Evolutionary conservation across 306 rosid genomes (phyloP).

Genomic region (Malus sylvestris): DNA sequence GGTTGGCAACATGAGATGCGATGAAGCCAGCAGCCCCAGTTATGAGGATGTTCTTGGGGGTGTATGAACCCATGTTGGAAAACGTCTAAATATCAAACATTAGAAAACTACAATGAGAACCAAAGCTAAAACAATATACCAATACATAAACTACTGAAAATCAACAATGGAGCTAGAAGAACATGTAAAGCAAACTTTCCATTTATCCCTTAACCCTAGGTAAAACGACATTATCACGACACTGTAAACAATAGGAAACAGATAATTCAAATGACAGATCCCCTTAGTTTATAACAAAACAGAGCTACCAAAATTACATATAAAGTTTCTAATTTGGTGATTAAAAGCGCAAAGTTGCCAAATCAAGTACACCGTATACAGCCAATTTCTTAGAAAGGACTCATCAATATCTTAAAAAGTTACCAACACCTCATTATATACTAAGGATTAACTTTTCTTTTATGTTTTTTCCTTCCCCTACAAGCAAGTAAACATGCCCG

Average conservation of each 20-base stretch:
- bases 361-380: background rate
- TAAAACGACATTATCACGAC: background rate
- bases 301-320: background rate
- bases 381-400: background rate
- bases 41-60: constrained; percentile 83
- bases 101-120: background rate
- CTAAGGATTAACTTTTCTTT: background rate
- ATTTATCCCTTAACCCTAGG: background rate
- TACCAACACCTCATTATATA: background rate
- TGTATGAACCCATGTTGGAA: constrained; percentile 55
- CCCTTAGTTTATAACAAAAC: background rate
- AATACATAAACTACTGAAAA: background rate
- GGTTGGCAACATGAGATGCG: constrained; percentile 89
- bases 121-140: background rate
- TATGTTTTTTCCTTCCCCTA: background rate
- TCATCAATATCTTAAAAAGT: background rate
- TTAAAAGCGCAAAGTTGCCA: background rate
- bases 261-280: background rate
- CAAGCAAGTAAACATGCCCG: background rate
- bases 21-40: constrained; percentile 95
- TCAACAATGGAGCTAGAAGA: background rate
- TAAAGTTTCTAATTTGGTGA: background rate
- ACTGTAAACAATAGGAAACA: background rate
- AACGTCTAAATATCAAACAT: constrained; percentile 24
- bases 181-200: background rate